Evolutionary conservation across 2,329 filamentous ascomycete species (phyloP), one percentile per base, ranked within the genome.

Genomic region (Gaeumannomyces tritici): DNA sequence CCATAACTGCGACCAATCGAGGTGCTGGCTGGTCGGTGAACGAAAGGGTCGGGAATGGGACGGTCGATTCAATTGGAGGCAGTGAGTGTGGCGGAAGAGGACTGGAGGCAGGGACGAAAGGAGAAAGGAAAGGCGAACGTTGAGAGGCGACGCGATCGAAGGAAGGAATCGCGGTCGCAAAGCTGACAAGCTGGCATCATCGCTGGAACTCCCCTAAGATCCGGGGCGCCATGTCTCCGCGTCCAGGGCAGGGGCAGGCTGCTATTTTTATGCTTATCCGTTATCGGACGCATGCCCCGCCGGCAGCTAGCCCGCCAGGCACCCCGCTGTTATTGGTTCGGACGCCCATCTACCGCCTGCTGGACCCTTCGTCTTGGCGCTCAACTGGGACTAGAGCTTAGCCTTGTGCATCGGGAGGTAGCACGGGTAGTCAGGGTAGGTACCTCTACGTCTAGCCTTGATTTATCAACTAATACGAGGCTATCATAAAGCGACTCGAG

Each of bases 1-100:
- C 89, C 89, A 92, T 91, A 66, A 66, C 15, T 42, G 24, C 21
- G 11, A n/a, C 35, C 28, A n/a, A 51, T 51, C 42, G 42, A 51
- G 42, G 13, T 18, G 4, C 35, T 42, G 35, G 35, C 35, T 18
- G 42, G 18, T 51, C 11, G 7, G 21, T n/a, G 11, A n/a, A 24
- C 21, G 21, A 51, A 2, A 7, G 18, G 42, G 21, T 3, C 4
- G 42, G 21, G 7, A 9, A n/a, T n/a, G 42, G 21, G 2, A 9
- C 9, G n/a, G 1, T 8, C 21, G n/a, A 11, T 21, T 51, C 42
- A 51, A 51, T 51, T 51, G 42, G 42, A 2, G 42, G 24, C n/a
- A 51, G 11, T 24, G 42, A 51, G 18, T 18, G 42, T n/a, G 7
- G 42, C n/a, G 42, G 18, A 51, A 51, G 42, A 24, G 4, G 24